Evolutionary conservation across 108 stramenopile species (phyloP), one percentile per base, ranked within the genome.

Genomic region (Cyclotella cryptica): DNA sequence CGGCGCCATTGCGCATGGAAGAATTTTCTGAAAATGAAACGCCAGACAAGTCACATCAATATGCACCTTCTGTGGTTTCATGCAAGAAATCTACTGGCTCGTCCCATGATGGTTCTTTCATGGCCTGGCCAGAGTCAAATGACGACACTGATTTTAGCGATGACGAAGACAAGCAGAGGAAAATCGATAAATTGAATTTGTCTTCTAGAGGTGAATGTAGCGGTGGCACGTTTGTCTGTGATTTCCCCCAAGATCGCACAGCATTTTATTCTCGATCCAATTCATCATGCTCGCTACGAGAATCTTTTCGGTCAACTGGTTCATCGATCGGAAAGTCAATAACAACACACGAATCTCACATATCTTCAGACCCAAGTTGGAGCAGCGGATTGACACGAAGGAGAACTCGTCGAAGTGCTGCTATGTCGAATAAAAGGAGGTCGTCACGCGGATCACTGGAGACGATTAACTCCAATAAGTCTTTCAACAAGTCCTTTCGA

Each of bases 81-180:
- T 2, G 35, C 35, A 35, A 35, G 1, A 55, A 55, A 55, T 62
- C 60, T 18, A 62, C 60, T 1, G 14, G 18, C 19, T 39, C 29
- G 1, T 45, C 43, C 14, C 44, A 66, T 12, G 1, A 46, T 45
- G 65, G 65, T 4, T 66, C 65, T 3, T 66, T 66, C 26, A 66
- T 66, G 65, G 65, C 29, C 1, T 66, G 65, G 65, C 65, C 65
- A 21, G 65, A 47, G 1, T 47, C 65, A 3, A 44, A 66, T 10
- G 45, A 66, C 22, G 24, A 22, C 5, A 24, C 14, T 1, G 44
- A 66, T 39, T 11, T 0, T 18, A 46, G 15, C 21, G 26, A 45
- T 28, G 44, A 45, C 13, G 44, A 62, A 21, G 19, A 62, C 29
- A 14, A 21, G 3, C 29, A 62, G 18, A 6, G 12, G 12, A 62